A percentile compares a stretch with the other conserved stretches of the same genome.
These are phyloP conservation scores for Fusarium sacchari DNA, from an alignment of 2,329 filamentous ascomycete genomes.

Conservation along the genomic window DNA sequence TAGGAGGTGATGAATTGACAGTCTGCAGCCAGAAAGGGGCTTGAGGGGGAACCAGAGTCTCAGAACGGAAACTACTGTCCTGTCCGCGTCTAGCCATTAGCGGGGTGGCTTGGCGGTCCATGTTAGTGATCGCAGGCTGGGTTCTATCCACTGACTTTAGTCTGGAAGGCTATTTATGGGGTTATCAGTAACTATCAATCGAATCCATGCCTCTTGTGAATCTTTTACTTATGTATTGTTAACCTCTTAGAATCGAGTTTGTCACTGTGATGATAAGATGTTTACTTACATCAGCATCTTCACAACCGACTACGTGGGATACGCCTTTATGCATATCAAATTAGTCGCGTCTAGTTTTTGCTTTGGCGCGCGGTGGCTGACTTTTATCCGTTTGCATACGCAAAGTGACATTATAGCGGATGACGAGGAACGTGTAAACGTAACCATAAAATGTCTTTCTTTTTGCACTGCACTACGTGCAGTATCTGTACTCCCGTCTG, in stretches of 20 bases:
- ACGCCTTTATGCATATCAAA: constrained; percentile 1
- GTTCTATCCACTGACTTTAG: not conserved
- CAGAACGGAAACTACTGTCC: constrained; percentile 30
- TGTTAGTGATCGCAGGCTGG: constrained; percentile 15
- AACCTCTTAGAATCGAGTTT: not conserved
- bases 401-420: constrained; percentile 8
- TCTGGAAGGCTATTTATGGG: constrained; percentile 25
- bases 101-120: constrained; percentile 31
- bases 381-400: constrained; percentile 1
- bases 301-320: not conserved
- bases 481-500: not conserved
- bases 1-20: not conserved
- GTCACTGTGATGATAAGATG: not conserved
- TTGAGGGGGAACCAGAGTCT: constrained; percentile 31
- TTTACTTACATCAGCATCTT: not conserved
- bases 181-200: not conserved
- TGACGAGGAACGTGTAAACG: not conserved
- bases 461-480: not conserved
- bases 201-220: not conserved
- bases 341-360: constrained; percentile 9
- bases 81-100: constrained; percentile 22
- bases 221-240: not conserved
- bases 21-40: constrained; percentile 22
- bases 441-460: constrained; percentile 9
- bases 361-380: constrained; percentile 22